Evolutionary conservation across 106 monocot species (phyloP).

Genomic region (Chionographis japonica): DNA sequence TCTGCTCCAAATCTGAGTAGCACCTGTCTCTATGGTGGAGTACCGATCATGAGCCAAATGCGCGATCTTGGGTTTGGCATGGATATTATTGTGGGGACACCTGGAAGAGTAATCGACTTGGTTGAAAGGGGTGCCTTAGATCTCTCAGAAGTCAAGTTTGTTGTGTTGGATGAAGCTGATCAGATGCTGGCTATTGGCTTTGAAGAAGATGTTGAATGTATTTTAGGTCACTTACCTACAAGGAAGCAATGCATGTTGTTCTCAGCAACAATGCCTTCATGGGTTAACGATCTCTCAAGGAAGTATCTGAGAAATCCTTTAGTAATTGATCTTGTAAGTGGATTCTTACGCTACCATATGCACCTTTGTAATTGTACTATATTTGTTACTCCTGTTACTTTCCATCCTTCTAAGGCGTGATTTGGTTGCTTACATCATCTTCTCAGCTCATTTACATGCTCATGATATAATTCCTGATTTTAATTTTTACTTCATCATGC

Average conservation of each 20-base stretch:
- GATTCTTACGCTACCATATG: background rate
- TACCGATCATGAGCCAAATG: conserved; percentile 34
- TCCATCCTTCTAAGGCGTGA: background rate
- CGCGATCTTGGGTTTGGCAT: conserved; percentile 31
- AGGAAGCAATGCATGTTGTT: conserved; percentile 46
- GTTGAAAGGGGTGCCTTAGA: conserved; percentile 48
- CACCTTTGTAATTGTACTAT: too few relatives aligned
- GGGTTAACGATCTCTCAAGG: conserved; percentile 35
- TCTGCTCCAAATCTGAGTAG: conserved; percentile 39
- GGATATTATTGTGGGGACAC: conserved; percentile 51
- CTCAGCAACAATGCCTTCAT: conserved; percentile 57
- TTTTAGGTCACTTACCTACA: conserved; percentile 36
- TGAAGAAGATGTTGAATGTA: conserved; percentile 48
- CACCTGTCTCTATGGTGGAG: conserved; percentile 46
- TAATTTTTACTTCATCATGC: background rate
- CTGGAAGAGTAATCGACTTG: conserved; percentile 51
- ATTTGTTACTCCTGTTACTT: background rate
- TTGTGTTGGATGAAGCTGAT: conserved; percentile 62
- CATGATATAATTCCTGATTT: background rate
- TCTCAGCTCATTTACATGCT: too few relatives aligned
- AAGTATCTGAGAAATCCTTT: conserved; percentile 44
- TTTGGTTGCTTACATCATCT: too few relatives aligned
- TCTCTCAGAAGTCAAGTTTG: conserved; percentile 48
- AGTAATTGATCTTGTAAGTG: conserved; percentile 39
- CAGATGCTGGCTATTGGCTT: conserved; percentile 55